Evolutionary conservation across 176 grass and related monocot species (phyloP).

Genomic region (Paspalum vaginatum): DNA sequence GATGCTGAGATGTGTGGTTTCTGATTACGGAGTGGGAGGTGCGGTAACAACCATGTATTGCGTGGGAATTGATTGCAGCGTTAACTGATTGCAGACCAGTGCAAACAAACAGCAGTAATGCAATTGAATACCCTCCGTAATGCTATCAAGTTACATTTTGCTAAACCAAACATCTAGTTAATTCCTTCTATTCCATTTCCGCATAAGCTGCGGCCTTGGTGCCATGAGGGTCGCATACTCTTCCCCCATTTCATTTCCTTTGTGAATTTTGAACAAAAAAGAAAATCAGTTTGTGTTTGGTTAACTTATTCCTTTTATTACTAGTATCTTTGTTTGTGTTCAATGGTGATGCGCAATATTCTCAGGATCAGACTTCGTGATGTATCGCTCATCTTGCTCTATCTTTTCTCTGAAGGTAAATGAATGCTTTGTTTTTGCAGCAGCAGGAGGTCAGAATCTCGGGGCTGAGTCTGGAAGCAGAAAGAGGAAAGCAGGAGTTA

Average conservation of each 20-base stretch:
- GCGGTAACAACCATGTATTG: no score
- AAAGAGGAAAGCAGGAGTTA: conserved; percentile 4
- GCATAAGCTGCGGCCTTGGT: background rate
- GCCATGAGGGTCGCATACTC: background rate
- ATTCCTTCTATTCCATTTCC: background rate
- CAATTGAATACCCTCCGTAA: no score
- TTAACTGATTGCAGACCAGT: no score
- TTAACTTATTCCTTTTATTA: background rate
- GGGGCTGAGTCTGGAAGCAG: background rate
- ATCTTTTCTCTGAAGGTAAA: background rate
- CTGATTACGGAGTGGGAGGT: no score
- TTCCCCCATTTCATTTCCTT: background rate
- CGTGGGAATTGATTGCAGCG: no score
- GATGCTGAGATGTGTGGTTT: no score
- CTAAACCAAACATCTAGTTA: no score
- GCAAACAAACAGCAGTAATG: no score
- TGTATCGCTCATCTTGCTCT: background rate
- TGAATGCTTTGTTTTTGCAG: background rate
- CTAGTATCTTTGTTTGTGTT: background rate
- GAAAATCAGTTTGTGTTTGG: background rate
- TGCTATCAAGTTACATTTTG: no score
- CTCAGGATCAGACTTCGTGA: background rate
- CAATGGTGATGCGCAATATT: background rate
- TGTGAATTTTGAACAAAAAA: no score
- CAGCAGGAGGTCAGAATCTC: background rate